Conservation (phyloP, 352 stramenopile genomes). For the Sclerospora graminicola region DNA sequence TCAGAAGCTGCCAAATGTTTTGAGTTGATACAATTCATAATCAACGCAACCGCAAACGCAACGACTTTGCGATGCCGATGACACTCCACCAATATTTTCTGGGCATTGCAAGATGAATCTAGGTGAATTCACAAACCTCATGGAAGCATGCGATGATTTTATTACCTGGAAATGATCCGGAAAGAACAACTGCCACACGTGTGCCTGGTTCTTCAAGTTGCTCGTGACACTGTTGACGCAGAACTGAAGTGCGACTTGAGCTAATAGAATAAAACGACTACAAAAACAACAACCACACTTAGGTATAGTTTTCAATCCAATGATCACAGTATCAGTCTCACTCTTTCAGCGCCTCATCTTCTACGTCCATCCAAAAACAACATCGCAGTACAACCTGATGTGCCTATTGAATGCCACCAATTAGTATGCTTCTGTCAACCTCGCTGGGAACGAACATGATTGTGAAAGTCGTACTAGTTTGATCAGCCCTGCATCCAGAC, state of each 20-base stretch:
- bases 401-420: conserved; percentile 21
- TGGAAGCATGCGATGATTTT: not conserved
- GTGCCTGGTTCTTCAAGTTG: conserved; percentile 30
- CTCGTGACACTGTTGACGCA: conserved; percentile 53
- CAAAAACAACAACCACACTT: not conserved
- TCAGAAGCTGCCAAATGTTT: conserved; percentile 8
- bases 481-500: conserved; percentile 15
- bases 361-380: conserved; percentile 51
- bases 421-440: too few relatives aligned
- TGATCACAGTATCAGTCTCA: conserved; percentile 3
- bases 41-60: conserved; percentile 46
- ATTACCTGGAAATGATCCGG: conserved; percentile 54
- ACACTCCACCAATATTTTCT: conserved; percentile 80
- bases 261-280: conserved; percentile 37
- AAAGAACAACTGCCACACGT: conserved; percentile 56
- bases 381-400: conserved; percentile 28
- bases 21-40: conserved; percentile 62
- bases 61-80: conserved; percentile 70
- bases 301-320: conserved; percentile 1
- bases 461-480: conserved; percentile 4
- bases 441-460: too few relatives aligned
- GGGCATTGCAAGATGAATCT: conserved; percentile 1
- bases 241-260: conserved; percentile 68
- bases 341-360: conserved; percentile 36
- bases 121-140: not conserved